Base-by-base conservation (phyloP, 345 rosid species). In the Acer yangbiense region DNA sequence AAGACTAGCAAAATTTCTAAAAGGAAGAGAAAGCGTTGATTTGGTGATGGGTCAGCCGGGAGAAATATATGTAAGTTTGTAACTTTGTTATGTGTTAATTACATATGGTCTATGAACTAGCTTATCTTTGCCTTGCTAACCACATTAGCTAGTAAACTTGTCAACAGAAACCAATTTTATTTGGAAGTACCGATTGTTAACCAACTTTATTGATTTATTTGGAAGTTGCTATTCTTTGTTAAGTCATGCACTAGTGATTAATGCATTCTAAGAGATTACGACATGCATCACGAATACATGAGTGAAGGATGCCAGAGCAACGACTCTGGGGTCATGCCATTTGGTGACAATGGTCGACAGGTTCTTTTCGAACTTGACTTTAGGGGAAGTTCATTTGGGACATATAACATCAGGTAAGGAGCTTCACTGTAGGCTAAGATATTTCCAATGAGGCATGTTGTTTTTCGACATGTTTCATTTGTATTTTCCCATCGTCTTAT, bases 11-110 rank as follows among this genome's bases (percentile, higher is more conserved):
- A 84, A 86, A 81, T 61, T 76, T 73, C 82, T 12, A 90, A 82
- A 85, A 87, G 91, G 81, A 95, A 90, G 88, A 85, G 98, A 81
- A 91, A 90, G 80, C 87, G 80, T 32, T 88, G 86, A 89, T 84
- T 61, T 39, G 16, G 17, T 35, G 67, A 21, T 63, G 35, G 1
- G 11, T 57, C 23, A 6, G 16, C 35, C 9, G 3, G 3, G 58
- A 57, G 44, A 55, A 52, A 35, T 23, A 25, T 21, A 61, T 17
- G 20, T 57, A 11, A 68, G 48, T 23, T 39, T 25, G 20, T 11
- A 43, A 55, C 21, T 48, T 50, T 50, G 73, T 69, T 69, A 25
- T 25, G 32, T 25, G 58, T 69, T n/a, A 23, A 1, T 27, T 16
- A 13, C 18, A 50, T 3, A 48, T 69, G 13, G 17, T 20, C 7